These are phyloP conservation scores for Tremella yokohamensis DNA, from an alignment of 768 basidiomycete genomes.

Conservation along the genomic window DNA sequence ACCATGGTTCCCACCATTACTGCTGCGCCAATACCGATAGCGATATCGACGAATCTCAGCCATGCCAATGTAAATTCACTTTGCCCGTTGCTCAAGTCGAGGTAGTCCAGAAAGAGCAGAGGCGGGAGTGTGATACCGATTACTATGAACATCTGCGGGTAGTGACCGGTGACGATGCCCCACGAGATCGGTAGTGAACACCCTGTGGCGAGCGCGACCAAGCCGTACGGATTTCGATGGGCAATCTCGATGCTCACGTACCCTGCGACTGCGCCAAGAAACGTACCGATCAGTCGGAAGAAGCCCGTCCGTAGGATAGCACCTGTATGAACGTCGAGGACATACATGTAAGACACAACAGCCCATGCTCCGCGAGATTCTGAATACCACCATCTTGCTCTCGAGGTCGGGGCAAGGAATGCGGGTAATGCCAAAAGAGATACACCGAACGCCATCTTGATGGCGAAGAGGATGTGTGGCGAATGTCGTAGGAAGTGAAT, in stretches of 20 bases:
- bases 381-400: slow-evolving; percentile 42
- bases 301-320: slow-evolving; percentile 47
- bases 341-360: slow-evolving; percentile 48
- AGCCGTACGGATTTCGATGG: slow-evolving; percentile 43
- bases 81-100: slow-evolving; percentile 27
- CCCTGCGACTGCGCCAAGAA: slow-evolving; percentile 44
- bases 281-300: slow-evolving; percentile 46
- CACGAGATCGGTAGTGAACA: slow-evolving; percentile 44
- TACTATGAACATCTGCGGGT: slow-evolving; percentile 26
- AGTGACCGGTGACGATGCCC: slow-evolving; percentile 28
- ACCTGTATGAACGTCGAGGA: slow-evolving; percentile 49
- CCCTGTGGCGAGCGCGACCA: slow-evolving; percentile 43
- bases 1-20: slow-evolving; percentile 46
- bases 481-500: slow-evolving; percentile 37
- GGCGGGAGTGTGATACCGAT: slow-evolving; percentile 51
- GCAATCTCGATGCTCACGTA: slow-evolving; percentile 47
- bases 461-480: slow-evolving; percentile 38
- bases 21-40: slow-evolving; percentile 49
- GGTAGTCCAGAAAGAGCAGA: slow-evolving; percentile 47
- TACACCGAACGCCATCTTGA: slow-evolving; percentile 46
- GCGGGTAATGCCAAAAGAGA: slow-evolving; percentile 47
- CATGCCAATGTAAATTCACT: slow-evolving; percentile 41
- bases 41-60: slow-evolving; percentile 43
- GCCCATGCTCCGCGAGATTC: slow-evolving; percentile 45
- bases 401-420: slow-evolving; percentile 30